phyloP scores from a whole-genome alignment of 352 stramenopile genomes.

The Globisporangium viniferum region DNA sequence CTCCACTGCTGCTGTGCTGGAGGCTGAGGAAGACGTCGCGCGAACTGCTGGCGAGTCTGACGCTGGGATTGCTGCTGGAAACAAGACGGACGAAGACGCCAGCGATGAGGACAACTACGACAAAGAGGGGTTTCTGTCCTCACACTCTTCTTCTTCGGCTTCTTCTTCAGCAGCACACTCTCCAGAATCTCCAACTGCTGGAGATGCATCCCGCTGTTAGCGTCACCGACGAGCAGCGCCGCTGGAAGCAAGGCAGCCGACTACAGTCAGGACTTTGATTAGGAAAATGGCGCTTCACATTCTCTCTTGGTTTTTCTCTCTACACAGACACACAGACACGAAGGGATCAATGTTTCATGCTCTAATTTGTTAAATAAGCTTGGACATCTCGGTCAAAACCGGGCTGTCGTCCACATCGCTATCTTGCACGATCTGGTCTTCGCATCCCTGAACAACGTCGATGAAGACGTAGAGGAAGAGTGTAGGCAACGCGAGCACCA shows the following conservation, averaged over 20 bases:
- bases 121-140: slow-evolving; percentile 19
- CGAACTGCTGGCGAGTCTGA: background rate
- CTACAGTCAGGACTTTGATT: slow-evolving; percentile 68
- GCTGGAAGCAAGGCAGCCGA: slow-evolving; percentile 15
- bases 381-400: slow-evolving; percentile 30
- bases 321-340: background rate
- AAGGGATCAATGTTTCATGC: background rate
- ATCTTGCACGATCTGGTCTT: slow-evolving; percentile 53
- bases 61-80: background rate
- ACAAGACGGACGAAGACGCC: background rate
- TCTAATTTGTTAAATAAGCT: slow-evolving; percentile 34
- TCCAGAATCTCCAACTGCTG: slow-evolving; percentile 12
- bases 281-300: slow-evolving; percentile 3
- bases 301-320: background rate
- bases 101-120: slow-evolving; percentile 20
- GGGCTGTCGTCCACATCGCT: slow-evolving; percentile 22
- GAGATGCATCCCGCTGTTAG: background rate
- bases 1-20: background rate
- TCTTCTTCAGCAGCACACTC: background rate
- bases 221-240: background rate
- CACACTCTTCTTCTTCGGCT: slow-evolving; percentile 13
- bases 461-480: slow-evolving; percentile 66
- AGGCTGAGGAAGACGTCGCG: background rate
- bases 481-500: slow-evolving; percentile 51
- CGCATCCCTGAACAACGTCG: slow-evolving; percentile 49